A percentile compares a stretch with the other conserved stretches of the same genome.
Conservation (phyloP, 345 rosid genomes). For the Brassica juncea region DNA sequence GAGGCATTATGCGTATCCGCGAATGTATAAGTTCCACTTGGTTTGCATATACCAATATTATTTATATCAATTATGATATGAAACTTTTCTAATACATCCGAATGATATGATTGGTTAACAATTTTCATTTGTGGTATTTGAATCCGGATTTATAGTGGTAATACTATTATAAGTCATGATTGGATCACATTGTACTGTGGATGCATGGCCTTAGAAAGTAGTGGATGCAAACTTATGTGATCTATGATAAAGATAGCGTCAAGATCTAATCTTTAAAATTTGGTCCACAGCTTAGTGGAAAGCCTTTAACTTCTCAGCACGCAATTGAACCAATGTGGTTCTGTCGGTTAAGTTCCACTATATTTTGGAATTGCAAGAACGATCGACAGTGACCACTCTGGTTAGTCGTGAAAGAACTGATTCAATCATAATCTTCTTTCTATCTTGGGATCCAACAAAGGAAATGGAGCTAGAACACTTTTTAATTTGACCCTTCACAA, state of each 20-base stretch:
- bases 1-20: neutral
- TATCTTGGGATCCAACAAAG: neutral
- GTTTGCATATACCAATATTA: neutral
- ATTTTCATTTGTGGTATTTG: neutral
- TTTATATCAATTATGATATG: no score
- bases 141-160: no score
- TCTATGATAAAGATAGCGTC: neutral
- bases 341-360: conserved; percentile 33
- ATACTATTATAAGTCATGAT: no score
- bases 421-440: conserved; percentile 12
- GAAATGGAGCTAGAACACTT: neutral
- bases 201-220: no score
- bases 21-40: neutral
- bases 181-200: no score
- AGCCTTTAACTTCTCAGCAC: conserved; percentile 17
- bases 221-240: no score
- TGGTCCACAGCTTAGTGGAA: conserved; percentile 34
- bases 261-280: conserved; percentile 25
- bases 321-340: conserved; percentile 32
- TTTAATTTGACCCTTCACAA: neutral
- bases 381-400: conserved; percentile 24
- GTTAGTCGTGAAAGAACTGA: neutral
- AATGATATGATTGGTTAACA: neutral
- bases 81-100: neutral
- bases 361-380: neutral